Evolutionary conservation across 805 yeast species (phyloP).

Genomic region (Zygosaccharomyces rouxii): DNA sequence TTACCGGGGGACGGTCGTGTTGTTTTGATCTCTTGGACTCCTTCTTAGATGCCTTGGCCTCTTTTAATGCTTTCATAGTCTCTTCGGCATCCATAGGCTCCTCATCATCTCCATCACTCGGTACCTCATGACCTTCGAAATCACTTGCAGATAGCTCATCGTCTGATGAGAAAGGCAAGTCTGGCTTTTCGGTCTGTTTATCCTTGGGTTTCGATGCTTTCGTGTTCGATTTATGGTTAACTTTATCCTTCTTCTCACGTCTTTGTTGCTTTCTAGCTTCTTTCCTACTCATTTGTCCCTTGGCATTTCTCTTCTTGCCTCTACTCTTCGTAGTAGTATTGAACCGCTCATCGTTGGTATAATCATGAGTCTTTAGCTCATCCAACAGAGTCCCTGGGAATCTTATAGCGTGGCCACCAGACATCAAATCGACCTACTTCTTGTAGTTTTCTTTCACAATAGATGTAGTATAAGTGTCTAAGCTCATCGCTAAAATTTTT

Average conservation of each 20-base stretch:
- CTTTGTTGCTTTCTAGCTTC: conserved; percentile 43
- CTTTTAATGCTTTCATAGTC: conserved; percentile 36
- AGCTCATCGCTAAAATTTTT: conserved; percentile 5
- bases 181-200: conserved; percentile 8
- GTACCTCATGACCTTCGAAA: conserved; percentile 41
- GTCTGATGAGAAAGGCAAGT: conserved; percentile 37
- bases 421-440: conserved; percentile 2
- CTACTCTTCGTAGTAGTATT: conserved; percentile 17
- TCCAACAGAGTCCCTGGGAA: conserved; percentile 54
- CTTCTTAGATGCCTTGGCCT: conserved; percentile 25
- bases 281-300: conserved; percentile 36
- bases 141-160: conserved; percentile 42
- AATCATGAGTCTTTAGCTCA: conserved; percentile 46
- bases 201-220: not conserved
- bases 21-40: conserved; percentile 10
- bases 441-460: not conserved
- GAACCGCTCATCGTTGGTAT: conserved; percentile 40
- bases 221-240: conserved; percentile 1
- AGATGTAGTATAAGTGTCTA: not conserved
- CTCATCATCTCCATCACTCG: conserved; percentile 31
- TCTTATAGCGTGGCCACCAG: conserved; percentile 39
- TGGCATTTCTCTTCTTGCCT: conserved; percentile 36
- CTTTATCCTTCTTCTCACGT: conserved; percentile 33
- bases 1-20: conserved; percentile 23
- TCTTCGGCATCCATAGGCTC: conserved; percentile 34